Percentiles rank a stretch among this genome's conserved stretches.
phyloP scores from a whole-genome alignment of 2,329 filamentous ascomycete genomes.

The Aspergillus sojae region DNA sequence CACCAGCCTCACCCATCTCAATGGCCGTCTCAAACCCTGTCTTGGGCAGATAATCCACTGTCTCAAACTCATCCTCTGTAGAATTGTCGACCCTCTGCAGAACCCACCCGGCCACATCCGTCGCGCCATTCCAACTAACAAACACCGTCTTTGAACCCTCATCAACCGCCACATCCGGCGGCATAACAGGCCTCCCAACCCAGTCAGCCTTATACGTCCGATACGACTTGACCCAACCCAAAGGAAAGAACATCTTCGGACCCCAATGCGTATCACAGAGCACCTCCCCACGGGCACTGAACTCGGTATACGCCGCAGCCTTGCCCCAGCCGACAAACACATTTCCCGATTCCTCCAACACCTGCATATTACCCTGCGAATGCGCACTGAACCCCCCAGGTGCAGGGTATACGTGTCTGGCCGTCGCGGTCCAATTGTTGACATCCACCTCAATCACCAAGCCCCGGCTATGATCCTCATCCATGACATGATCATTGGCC shows the following conservation, averaged over 20 bases:
- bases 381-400: background rate
- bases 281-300: constrained; percentile 28
- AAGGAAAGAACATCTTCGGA: background rate
- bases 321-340: constrained; percentile 37
- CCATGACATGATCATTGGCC: constrained; percentile 20
- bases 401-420: constrained; percentile 18
- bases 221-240: constrained; percentile 32
- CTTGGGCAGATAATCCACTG: background rate
- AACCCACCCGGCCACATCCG: constrained; percentile 23
- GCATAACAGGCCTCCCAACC: constrained; percentile 23
- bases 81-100: background rate
- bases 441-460: constrained; percentile 23
- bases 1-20: background rate
- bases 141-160: constrained; percentile 24
- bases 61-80: background rate
- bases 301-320: constrained; percentile 35
- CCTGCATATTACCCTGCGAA: constrained; percentile 30
- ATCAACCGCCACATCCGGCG: constrained; percentile 19
- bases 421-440: constrained; percentile 22
- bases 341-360: constrained; percentile 19
- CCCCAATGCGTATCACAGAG: constrained; percentile 35
- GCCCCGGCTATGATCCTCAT: constrained; percentile 22
- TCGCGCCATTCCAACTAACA: constrained; percentile 46
- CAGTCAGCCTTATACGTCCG: constrained; percentile 28
- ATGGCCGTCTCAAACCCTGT: constrained; percentile 17